phyloP scores from a whole-genome alignment of 2,329 filamentous ascomycete species.

The Penicillium sp. region DNA sequence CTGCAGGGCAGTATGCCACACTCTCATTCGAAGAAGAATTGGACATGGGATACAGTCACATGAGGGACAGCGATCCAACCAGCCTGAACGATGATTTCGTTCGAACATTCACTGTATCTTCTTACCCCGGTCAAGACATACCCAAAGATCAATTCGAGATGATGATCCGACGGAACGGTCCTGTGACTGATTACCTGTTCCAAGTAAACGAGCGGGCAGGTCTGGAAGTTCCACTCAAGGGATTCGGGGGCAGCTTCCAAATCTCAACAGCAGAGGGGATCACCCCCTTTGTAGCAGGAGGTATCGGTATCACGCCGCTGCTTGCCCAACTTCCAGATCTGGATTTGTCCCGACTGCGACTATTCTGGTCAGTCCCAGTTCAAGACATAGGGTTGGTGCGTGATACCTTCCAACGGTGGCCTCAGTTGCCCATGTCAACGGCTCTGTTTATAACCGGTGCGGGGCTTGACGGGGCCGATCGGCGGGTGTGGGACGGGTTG shows the following conservation, averaged over 20 bases:
- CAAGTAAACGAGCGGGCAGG: slow-evolving; percentile 53
- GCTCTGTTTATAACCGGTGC: slow-evolving; percentile 66
- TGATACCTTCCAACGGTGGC: slow-evolving; percentile 57
- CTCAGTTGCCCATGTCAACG: slow-evolving; percentile 54
- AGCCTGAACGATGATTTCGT: slow-evolving; percentile 83
- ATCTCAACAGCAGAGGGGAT: slow-evolving; percentile 43
- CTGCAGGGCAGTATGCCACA: slow-evolving; percentile 74
- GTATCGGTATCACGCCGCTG: slow-evolving; percentile 83
- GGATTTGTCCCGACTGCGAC: slow-evolving; percentile 47
- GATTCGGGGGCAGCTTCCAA: slow-evolving; percentile 69
- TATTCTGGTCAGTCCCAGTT: slow-evolving; percentile 68
- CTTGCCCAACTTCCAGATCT: slow-evolving; percentile 54
- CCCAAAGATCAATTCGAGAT: slow-evolving; percentile 35
- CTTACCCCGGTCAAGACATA: slow-evolving; percentile 46
- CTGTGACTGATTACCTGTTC: slow-evolving; percentile 66
- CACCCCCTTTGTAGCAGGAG: slow-evolving; percentile 69
- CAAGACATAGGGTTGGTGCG: slow-evolving; percentile 63
- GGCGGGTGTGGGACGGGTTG: slow-evolving; percentile 44
- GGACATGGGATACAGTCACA: slow-evolving; percentile 75
- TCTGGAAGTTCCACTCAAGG: slow-evolving; percentile 68
- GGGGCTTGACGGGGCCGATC: slow-evolving; percentile 35
- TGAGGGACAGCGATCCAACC: slow-evolving; percentile 77
- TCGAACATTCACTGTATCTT: slow-evolving; percentile 80
- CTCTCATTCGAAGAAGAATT: slow-evolving; percentile 66
- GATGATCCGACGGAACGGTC: neutral